Percentiles rank a stretch among this genome's conserved stretches.
Evolutionary conservation across 148 eudicot genomes (phyloP).

Genomic region (Arbutus unedo): DNA sequence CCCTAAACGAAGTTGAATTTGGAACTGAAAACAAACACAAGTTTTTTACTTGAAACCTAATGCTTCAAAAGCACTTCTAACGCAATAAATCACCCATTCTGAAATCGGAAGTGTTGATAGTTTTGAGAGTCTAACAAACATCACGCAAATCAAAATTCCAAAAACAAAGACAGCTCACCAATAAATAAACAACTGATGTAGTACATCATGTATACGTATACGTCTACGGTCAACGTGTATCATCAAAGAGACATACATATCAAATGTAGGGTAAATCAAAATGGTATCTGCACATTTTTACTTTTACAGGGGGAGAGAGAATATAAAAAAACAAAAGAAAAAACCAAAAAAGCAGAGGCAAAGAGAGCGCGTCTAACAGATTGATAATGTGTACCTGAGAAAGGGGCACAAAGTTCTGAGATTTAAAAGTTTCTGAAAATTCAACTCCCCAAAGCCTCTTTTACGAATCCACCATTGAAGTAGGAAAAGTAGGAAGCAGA

Average conservation of each 20-base stretch:
- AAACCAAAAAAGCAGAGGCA: not conserved
- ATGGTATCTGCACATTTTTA: too few species aligned
- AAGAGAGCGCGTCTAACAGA: not conserved
- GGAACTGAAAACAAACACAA: not conserved
- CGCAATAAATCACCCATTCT: not conserved
- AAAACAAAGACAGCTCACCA: not conserved
- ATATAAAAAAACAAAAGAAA: not conserved
- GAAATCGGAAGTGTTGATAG: not conserved
- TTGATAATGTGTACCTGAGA: conserved; percentile 2
- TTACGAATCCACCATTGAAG: not conserved
- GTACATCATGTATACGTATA: not conserved
- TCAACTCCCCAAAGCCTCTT: conserved; percentile 1
- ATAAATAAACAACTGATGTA: not conserved
- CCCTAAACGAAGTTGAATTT: not conserved
- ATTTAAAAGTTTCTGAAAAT: conserved; percentile 7
- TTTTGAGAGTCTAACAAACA: not conserved
- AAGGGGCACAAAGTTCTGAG: not conserved
- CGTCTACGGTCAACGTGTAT: not conserved
- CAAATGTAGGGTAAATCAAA: too few species aligned
- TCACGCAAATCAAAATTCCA: not conserved
- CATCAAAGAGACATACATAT: too few species aligned
- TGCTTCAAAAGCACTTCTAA: not conserved
- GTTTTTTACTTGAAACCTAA: not conserved
- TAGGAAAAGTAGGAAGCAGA: not conserved
- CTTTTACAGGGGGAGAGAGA: not conserved